Evolutionary conservation across 2,329 filamentous ascomycete species (phyloP), one percentile per base, ranked within the genome.

Genomic region (Exserohilum rostratum): DNA sequence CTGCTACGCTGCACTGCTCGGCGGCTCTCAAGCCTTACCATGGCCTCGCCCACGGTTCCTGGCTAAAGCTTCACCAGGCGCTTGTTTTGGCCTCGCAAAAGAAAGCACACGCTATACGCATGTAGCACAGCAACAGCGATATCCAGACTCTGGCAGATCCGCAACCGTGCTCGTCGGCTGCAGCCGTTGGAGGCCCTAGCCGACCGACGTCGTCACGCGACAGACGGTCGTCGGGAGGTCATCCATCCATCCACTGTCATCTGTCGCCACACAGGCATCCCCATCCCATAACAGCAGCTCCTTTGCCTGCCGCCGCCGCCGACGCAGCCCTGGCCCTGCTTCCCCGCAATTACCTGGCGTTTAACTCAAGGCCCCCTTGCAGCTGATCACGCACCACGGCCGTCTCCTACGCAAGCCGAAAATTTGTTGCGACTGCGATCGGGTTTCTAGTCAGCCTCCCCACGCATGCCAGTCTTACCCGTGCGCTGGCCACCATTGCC

Each of bases 361-460:
- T 43, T 64, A 39, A 40, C n/a, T 60, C 59, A 60, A 56, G 22
- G 59, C 65, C 58, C 68, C 73, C 72, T 73, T 76, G 73, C 72
- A 73, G 71, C 67, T 71, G 68, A 73, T 72, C 71, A 73, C 74
- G 73, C 70, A 72, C 68, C 69, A 72, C 68, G 65, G 64, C 62
- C 62, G 61, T 62, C 58, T 67, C 66, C 56, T 70, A 67, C 68
- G 60, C 68, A 68, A 63, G 65, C 65, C 65, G 63, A 66, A 62
- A 64, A 55, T 62, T 64, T 60, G 57, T 58, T 61, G 58, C 59
- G 50, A 25, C 22, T 46, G 45, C 55, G 15, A 58, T 60, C 59
- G 57, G 35, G 56, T 52, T 46, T 58, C 60, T 63, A 50, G 65
- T 69, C 69, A 73, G 68, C 69, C 58, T 65, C 67, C 22, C 63